phyloP scores from a whole-genome alignment of 306 rosid species.

The Carpinus fangiana region DNA sequence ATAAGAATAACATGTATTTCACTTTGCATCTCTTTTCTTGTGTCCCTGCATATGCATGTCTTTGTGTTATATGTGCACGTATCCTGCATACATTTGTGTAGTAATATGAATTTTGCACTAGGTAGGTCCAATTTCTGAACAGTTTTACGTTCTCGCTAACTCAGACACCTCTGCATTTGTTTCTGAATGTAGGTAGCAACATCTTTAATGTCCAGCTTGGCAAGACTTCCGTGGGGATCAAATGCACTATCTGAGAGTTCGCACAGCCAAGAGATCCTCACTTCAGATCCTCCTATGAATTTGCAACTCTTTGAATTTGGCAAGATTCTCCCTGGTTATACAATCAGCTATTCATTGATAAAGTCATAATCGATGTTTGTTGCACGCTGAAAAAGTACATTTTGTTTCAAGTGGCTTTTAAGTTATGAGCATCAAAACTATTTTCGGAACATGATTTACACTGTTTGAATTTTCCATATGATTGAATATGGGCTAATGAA shows the following conservation, averaged over 20 bases:
- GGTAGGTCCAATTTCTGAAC: slow-evolving; percentile 16
- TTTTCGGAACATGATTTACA: slow-evolving; percentile 20
- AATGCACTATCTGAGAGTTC: slow-evolving; percentile 42
- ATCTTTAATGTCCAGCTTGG: slow-evolving; percentile 71
- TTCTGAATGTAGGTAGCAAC: slow-evolving; percentile 51
- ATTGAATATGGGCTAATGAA: background rate
- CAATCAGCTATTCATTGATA: background rate
- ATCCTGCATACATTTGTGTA: background rate
- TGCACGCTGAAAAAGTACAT: background rate
- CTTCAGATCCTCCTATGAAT: slow-evolving; percentile 47
- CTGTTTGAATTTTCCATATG: slow-evolving; percentile 6
- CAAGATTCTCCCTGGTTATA: slow-evolving; percentile 32
- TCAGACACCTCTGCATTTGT: slow-evolving; percentile 21
- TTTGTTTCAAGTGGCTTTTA: slow-evolving; percentile 10
- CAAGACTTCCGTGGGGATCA: slow-evolving; percentile 91
- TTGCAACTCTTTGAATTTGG: slow-evolving; percentile 95
- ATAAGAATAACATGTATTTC: background rate
- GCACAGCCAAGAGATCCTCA: slow-evolving; percentile 27
- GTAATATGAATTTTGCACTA: background rate
- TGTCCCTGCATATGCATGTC: background rate
- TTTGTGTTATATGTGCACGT: background rate
- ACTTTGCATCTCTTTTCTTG: background rate
- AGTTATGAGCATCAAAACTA: background rate
- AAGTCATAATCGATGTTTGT: slow-evolving; percentile 19
- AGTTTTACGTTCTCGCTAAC: slow-evolving; percentile 23